Conservation (phyloP, 306 rosid species). For the Psophocarpus tetragonolobus region DNA sequence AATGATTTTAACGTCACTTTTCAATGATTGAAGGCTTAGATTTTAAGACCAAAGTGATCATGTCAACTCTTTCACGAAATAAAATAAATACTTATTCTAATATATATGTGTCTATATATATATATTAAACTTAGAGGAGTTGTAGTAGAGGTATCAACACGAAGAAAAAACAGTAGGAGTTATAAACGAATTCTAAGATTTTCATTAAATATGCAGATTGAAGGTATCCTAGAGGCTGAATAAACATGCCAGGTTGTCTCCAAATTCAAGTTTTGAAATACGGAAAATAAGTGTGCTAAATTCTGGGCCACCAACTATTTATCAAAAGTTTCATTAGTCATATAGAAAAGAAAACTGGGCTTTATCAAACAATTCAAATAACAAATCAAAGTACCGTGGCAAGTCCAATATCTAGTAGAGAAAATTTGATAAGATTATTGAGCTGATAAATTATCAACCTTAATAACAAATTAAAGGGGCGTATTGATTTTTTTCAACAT, state of each 20-base stretch:
- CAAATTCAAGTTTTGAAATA: background rate
- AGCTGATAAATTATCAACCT: background rate
- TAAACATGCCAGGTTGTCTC: background rate
- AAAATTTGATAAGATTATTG: background rate
- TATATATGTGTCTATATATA: too few species aligned
- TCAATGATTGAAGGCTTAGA: background rate
- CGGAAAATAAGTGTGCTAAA: background rate
- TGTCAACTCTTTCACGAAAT: background rate
- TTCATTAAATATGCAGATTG: background rate
- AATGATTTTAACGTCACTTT: background rate
- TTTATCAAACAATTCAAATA: background rate
- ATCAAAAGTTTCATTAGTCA: background rate
- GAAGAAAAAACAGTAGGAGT: background rate
- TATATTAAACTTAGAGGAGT: background rate
- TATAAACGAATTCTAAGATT: background rate
- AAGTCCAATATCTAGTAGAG: background rate
- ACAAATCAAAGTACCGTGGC: background rate
- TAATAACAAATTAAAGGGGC: background rate
- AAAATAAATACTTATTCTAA: background rate
- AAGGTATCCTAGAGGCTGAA: background rate
- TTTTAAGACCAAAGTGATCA: background rate
- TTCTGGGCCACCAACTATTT: background rate
- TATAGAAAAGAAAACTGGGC: background rate
- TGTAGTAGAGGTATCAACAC: background rate
- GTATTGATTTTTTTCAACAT: too few species aligned